Percentiles rank a stretch among this genome's conserved stretches.
These are phyloP conservation scores for Pterocarpus santalinus DNA, from an alignment of 306 rosid species.

Conservation along the genomic window DNA sequence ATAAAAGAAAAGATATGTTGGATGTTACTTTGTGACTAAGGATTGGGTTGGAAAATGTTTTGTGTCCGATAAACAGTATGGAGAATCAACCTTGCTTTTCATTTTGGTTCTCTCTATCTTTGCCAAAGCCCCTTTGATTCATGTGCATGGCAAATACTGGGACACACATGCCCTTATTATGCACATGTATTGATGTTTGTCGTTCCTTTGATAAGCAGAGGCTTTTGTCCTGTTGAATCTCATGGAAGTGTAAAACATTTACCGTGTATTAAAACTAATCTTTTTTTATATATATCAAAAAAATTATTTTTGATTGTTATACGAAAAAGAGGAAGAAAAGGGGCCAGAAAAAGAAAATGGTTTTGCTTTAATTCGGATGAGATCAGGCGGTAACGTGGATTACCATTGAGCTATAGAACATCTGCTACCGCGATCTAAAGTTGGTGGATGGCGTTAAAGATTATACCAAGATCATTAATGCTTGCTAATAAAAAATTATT, in stretches of 20 bases:
- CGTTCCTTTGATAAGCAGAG: background rate
- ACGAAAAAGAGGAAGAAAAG: conserved; percentile 7
- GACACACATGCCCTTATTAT: conserved; percentile 44
- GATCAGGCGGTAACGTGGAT: conserved; percentile 44
- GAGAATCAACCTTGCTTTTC: conserved; percentile 56
- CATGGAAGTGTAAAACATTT: too few species aligned
- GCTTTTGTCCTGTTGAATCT: conserved; percentile 2
- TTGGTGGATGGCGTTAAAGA: conserved; percentile 42
- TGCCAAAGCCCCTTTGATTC: conserved; percentile 35
- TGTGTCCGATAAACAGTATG: conserved; percentile 27
- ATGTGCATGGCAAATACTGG: conserved; percentile 40
- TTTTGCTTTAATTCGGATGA: conserved; percentile 53
- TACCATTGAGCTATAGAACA: conserved; percentile 25
- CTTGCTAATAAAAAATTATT: conserved; percentile 9
- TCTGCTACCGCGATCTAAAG: conserved; percentile 37
- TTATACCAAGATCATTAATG: conserved; percentile 38
- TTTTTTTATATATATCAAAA: too few species aligned
- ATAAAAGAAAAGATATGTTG: conserved; percentile 55
- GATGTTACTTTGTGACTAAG: conserved; percentile 70
- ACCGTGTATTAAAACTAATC: too few species aligned
- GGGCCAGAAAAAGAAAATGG: conserved; percentile 35
- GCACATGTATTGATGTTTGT: conserved; percentile 32
- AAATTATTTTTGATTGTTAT: background rate
- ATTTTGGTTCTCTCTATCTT: conserved; percentile 45
- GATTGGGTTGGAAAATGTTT: conserved; percentile 50